A percentile compares a stretch with the other conserved stretches of the same genome.
These are phyloP conservation scores for Aspergillus thermomutatus DNA, from an alignment of 2,329 filamentous ascomycete species.

Conservation along the genomic window DNA sequence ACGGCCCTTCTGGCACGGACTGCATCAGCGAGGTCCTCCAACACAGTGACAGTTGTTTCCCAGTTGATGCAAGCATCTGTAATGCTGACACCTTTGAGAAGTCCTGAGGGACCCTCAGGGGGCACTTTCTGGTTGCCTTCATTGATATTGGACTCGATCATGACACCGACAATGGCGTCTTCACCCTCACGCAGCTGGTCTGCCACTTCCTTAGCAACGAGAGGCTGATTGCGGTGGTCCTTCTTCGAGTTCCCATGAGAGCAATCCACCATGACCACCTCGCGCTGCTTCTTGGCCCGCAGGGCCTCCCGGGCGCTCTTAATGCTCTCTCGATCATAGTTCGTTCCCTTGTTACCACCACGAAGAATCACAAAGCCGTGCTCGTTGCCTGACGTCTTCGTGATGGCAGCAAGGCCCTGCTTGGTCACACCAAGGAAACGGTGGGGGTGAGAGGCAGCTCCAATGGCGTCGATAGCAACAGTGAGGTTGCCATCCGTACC, in stretches of 20 bases:
- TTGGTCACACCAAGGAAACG: conserved; percentile 99
- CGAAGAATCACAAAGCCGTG: conserved; percentile 96
- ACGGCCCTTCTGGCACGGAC: conserved; percentile 68
- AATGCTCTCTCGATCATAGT: conserved; percentile 86
- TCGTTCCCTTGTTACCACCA: conserved; percentile 86
- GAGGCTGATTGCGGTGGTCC: conserved; percentile 94
- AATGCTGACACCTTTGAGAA: conserved; percentile 90
- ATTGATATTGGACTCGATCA: conserved; percentile 98
- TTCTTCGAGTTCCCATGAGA: conserved; percentile 98
- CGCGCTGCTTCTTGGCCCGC: conserved; percentile 75
- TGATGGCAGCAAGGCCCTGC: conserved; percentile 92
- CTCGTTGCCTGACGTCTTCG: conserved; percentile 87
- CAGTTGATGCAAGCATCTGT: conserved; percentile 96
- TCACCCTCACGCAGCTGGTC: conserved; percentile 88
- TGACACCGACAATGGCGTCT: conserved; percentile 86
- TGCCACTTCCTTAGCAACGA: conserved; percentile 76
- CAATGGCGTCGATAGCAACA: conserved; percentile 94
- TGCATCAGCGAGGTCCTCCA: conserved; percentile 82
- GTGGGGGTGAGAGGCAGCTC: conserved; percentile 63
- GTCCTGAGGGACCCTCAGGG: conserved; percentile 68
- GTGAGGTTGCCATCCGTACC: conserved; percentile 89
- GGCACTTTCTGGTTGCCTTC: conserved; percentile 89
- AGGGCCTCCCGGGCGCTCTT: conserved; percentile 74
- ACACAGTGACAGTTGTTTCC: conserved; percentile 75
- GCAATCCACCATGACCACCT: conserved; percentile 97